phyloP scores from a whole-genome alignment of 2,329 filamentous ascomycete genomes.

The Diaporthe sp. region DNA sequence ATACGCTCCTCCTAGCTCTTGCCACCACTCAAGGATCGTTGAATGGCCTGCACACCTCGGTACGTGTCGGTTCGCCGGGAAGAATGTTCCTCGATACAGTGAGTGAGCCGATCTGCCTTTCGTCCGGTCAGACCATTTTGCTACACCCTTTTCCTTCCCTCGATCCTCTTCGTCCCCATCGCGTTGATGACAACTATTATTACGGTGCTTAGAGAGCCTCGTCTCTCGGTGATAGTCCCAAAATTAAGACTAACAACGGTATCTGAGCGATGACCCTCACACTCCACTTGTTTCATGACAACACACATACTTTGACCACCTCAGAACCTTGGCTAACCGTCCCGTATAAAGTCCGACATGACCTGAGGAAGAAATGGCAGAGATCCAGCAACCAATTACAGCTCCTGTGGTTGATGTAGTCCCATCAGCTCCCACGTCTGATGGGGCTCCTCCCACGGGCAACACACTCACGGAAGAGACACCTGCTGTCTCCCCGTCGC shows the following conservation, averaged over 20 bases:
- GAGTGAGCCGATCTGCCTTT: slow-evolving; percentile 42
- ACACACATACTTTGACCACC: background rate
- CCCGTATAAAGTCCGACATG: slow-evolving; percentile 61
- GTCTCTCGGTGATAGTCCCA: slow-evolving; percentile 74
- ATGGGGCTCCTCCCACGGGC: slow-evolving; percentile 11
- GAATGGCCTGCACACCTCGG: slow-evolving; percentile 33
- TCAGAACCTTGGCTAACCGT: slow-evolving; percentile 39
- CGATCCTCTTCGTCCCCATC: slow-evolving; percentile 44
- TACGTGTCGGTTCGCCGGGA: slow-evolving; percentile 34
- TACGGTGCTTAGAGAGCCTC: slow-evolving; percentile 71
- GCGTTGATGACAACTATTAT: slow-evolving; percentile 74
- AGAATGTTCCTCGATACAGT: slow-evolving; percentile 48
- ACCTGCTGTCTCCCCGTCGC: slow-evolving; percentile 43
- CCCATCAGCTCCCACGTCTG: background rate
- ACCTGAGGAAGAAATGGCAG: slow-evolving; percentile 60
- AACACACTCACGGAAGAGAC: slow-evolving; percentile 27
- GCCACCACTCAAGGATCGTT: slow-evolving; percentile 2
- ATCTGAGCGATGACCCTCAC: slow-evolving; percentile 77
- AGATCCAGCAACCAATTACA: slow-evolving; percentile 47
- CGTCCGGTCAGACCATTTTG: slow-evolving; percentile 10
- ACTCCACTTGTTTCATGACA: slow-evolving; percentile 15
- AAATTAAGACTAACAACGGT: slow-evolving; percentile 92
- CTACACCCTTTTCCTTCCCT: slow-evolving; percentile 9
- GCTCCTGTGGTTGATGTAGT: slow-evolving; percentile 34
- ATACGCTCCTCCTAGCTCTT: background rate